Percentiles rank a stretch among this genome's conserved stretches.
Evolutionary conservation across 73 alveolate genomes (phyloP).

Genomic region (Diophrys appendiculata): DNA sequence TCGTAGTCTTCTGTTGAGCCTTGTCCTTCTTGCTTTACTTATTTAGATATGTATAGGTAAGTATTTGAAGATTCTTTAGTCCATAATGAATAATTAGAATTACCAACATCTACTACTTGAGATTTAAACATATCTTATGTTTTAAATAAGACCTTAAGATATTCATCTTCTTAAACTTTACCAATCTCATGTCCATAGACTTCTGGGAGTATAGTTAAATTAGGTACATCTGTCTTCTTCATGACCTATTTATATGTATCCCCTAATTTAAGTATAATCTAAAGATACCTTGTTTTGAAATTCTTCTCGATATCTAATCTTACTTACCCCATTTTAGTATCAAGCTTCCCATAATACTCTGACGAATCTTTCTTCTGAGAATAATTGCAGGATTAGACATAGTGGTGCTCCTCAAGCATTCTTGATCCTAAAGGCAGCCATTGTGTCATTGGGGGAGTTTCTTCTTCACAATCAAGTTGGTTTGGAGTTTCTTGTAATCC

Average conservation of each 20-base stretch:
- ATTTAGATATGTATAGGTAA: neutral
- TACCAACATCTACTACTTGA: neutral
- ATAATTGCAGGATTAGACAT: no score
- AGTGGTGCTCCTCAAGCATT: no score
- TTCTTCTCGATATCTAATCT: no score
- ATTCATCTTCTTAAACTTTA: neutral
- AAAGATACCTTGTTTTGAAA: neutral
- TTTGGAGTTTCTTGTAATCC: neutral
- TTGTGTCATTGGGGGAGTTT: no score
- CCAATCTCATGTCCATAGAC: constrained; percentile 7
- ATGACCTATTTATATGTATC: constrained; percentile 35
- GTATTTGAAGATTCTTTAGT: neutral
- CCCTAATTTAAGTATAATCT: constrained; percentile 12
- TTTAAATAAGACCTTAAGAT: neutral
- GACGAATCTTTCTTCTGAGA: no score
- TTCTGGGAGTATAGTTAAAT: constrained; percentile 21
- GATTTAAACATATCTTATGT: neutral
- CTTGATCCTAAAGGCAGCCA: no score
- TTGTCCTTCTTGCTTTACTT: neutral
- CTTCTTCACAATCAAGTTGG: no score
- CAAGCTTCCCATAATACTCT: no score
- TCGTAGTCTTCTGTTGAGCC: neutral
- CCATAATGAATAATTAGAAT: neutral
- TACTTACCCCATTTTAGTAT: no score
- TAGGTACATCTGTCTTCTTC: constrained; percentile 6